Evolutionary conservation across 148 eudicot species (phyloP).

Genomic region (Drosera capensis): DNA sequence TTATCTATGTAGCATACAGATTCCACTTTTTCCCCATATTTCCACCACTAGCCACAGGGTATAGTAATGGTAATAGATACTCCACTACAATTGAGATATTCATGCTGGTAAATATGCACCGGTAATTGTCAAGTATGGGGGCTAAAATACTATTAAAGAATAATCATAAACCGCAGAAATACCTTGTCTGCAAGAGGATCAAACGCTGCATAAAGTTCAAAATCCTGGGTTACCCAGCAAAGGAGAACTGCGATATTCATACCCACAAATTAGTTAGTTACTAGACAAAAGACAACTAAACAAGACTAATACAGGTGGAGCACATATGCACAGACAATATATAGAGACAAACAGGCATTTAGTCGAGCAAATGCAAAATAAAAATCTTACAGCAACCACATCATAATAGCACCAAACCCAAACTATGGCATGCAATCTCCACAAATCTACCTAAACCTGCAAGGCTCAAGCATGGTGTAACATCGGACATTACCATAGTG

Average conservation of each 20-base stretch:
- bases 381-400: not conserved
- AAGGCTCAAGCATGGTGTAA: not conserved
- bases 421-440: not conserved
- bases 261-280: not conserved
- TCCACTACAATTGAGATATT: not conserved
- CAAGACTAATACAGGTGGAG: not conserved
- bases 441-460: not conserved
- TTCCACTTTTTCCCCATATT: too few species aligned
- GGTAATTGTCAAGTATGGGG: not conserved
- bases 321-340: not conserved
- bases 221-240: conserved; percentile 96
- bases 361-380: not conserved
- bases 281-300: not conserved
- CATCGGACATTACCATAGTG: conserved; percentile 49
- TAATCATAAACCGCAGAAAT: conserved; percentile 4
- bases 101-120: not conserved
- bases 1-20: too few species aligned
- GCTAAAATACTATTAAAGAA: not conserved
- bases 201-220: conserved; percentile 95
- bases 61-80: too few species aligned
- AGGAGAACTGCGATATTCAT: conserved; percentile 57
- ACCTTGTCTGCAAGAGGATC: conserved; percentile 99
- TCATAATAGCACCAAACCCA: not conserved
- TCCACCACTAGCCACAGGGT: too few species aligned
- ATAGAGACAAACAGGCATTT: not conserved